phyloP scores from a whole-genome alignment of 2,329 filamentous ascomycete genomes.

The Alternaria longipes region DNA sequence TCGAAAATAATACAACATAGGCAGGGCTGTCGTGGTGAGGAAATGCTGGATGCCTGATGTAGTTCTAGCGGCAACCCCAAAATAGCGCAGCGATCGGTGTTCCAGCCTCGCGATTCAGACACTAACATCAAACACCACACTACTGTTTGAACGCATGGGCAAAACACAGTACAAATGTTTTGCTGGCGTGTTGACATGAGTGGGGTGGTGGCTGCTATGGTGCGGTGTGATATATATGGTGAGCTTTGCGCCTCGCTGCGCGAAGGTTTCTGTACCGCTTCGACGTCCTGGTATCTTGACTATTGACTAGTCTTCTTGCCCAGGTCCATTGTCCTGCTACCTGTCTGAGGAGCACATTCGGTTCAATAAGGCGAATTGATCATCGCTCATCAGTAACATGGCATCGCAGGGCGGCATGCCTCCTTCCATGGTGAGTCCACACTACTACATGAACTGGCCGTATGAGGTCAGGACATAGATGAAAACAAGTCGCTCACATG shows the following conservation, averaged over 20 bases:
- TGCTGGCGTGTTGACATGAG: constrained; percentile 12
- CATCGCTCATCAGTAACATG: constrained; percentile 13
- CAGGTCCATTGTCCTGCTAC: background rate
- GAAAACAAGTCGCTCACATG: constrained; percentile 14
- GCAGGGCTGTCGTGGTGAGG: background rate
- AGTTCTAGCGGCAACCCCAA: constrained; percentile 12
- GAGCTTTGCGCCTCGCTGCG: constrained; percentile 10
- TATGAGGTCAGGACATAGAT: background rate
- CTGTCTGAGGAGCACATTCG: background rate
- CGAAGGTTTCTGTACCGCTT: constrained; percentile 4
- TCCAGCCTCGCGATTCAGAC: constrained; percentile 17
- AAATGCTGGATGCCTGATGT: background rate
- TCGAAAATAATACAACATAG: background rate
- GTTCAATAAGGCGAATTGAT: background rate
- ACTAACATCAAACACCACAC: constrained; percentile 20
- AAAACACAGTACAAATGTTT: constrained; percentile 13
- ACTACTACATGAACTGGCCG: background rate
- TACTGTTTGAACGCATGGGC: constrained; percentile 20
- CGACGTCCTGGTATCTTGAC: constrained; percentile 1
- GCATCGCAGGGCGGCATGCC: constrained; percentile 22
- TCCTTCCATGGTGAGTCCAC: constrained; percentile 24
- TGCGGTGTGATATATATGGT: constrained; percentile 23
- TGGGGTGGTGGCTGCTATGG: constrained; percentile 6
- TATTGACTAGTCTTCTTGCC: background rate
- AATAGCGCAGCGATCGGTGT: constrained; percentile 20